Evolutionary conservation across 805 yeast species (phyloP).

Genomic region (Hanseniaspora taiwanica): DNA sequence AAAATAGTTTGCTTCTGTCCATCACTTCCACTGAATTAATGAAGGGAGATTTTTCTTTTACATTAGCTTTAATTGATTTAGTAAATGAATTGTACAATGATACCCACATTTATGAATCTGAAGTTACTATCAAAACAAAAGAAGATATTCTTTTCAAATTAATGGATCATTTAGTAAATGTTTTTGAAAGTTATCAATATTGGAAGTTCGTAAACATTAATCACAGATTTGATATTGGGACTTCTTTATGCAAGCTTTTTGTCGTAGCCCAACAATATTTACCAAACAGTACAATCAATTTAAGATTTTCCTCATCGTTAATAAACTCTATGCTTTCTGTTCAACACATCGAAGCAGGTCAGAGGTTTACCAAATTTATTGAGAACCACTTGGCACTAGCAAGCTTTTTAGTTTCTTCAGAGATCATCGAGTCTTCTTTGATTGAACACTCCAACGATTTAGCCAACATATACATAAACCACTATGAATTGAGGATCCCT

Average conservation of each 20-base stretch:
- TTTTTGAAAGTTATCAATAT: constrained; percentile 59
- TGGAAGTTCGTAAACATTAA: constrained; percentile 49
- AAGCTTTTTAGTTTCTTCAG: constrained; percentile 35
- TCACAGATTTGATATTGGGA: constrained; percentile 53
- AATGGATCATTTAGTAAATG: constrained; percentile 42
- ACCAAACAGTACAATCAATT: constrained; percentile 10
- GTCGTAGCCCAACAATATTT: neutral
- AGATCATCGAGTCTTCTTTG: constrained; percentile 32
- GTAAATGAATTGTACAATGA: constrained; percentile 39
- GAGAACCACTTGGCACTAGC: constrained; percentile 41
- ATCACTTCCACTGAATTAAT: constrained; percentile 54
- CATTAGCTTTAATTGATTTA: constrained; percentile 45
- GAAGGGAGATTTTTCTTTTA: constrained; percentile 51
- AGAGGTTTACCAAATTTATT: constrained; percentile 26
- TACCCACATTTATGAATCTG: constrained; percentile 29
- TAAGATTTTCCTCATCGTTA: constrained; percentile 37
- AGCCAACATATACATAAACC: constrained; percentile 43
- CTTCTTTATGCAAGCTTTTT: constrained; percentile 40
- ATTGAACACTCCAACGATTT: constrained; percentile 44
- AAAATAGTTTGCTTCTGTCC: constrained; percentile 46
- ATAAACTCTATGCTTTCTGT: constrained; percentile 36
- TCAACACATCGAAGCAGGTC: constrained; percentile 28
- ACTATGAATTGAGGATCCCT: constrained; percentile 32
- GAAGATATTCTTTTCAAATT: constrained; percentile 42
- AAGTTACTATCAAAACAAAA: constrained; percentile 30